phyloP scores from a whole-genome alignment of 2,329 filamentous ascomycete genomes.

The Emergomyces africanus region DNA sequence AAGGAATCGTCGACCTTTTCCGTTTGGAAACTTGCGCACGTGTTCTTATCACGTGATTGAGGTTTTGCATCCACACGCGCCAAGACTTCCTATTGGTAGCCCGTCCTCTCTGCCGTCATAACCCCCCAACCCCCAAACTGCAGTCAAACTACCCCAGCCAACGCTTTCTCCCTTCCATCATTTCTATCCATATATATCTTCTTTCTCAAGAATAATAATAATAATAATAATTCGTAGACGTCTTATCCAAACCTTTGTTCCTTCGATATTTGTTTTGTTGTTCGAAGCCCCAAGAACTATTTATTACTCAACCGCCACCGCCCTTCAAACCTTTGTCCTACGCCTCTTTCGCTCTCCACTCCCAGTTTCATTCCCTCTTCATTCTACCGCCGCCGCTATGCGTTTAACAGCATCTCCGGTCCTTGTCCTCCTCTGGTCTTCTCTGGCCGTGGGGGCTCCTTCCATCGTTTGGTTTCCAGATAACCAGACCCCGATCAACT shows the following conservation, averaged over 20 bases:
- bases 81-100: background rate
- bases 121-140: background rate
- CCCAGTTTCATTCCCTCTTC: background rate
- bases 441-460: conserved; percentile 31
- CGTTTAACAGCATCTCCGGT: conserved; percentile 25
- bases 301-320: background rate
- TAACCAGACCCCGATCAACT: conserved; percentile 38
- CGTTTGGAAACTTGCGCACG: too few species aligned
- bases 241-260: background rate
- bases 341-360: background rate
- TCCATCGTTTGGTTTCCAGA: conserved; percentile 35
- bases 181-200: too few species aligned
- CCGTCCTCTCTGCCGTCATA: background rate
- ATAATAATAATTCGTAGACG: too few species aligned
- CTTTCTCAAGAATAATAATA: too few species aligned
- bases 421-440: conserved; percentile 32
- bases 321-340: background rate
- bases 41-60: too few species aligned
- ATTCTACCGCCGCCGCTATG: conserved; percentile 20
- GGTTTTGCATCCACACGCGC: too few species aligned
- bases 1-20: too few species aligned
- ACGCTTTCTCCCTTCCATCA: background rate
- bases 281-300: background rate
- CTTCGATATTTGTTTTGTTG: background rate
- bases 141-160: background rate